These are phyloP conservation scores for Pseudogymnoascus sp. DNA, from an alignment of 2,329 filamentous ascomycete genomes.

Conservation along the genomic window DNA sequence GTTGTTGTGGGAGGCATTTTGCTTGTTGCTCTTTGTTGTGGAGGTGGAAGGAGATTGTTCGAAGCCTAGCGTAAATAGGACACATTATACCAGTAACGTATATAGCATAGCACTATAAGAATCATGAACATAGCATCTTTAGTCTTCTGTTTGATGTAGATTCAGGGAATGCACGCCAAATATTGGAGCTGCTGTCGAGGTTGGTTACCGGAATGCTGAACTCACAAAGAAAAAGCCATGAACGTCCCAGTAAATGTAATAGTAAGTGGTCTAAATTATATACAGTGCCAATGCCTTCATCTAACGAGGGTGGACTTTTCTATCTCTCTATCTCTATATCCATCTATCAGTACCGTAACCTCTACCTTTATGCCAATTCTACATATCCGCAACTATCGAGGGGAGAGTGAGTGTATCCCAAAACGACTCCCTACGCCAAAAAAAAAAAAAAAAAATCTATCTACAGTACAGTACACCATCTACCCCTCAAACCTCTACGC, in stretches of 20 bases:
- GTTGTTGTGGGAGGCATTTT: slow-evolving; percentile 2
- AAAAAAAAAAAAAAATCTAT: background rate
- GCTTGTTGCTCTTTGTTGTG: background rate
- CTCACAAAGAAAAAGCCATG: background rate
- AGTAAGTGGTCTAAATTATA: background rate
- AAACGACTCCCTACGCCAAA: background rate
- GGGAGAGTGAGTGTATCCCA: background rate
- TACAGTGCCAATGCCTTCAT: background rate
- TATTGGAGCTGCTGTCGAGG: background rate
- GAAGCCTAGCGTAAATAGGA: slow-evolving; percentile 5
- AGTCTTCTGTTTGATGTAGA: background rate
- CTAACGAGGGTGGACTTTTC: background rate
- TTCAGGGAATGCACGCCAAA: background rate
- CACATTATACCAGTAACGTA: slow-evolving; percentile 7
- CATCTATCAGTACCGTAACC: background rate
- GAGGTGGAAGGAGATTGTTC: slow-evolving; percentile 1
- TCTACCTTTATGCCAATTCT: background rate
- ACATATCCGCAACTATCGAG: background rate
- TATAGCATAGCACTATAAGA: slow-evolving; percentile 5
- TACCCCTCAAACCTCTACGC: too few species aligned
- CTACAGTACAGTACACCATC: too few species aligned
- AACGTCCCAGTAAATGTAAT: background rate
- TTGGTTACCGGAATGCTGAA: too few species aligned
- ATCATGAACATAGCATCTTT: slow-evolving; percentile 6
- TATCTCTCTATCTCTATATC: background rate